Percentiles rank a stretch among this genome's conserved stretches.
Evolutionary conservation across 2,329 filamentous ascomycete genomes (phyloP).

Genomic region (Diatrype stigma): DNA sequence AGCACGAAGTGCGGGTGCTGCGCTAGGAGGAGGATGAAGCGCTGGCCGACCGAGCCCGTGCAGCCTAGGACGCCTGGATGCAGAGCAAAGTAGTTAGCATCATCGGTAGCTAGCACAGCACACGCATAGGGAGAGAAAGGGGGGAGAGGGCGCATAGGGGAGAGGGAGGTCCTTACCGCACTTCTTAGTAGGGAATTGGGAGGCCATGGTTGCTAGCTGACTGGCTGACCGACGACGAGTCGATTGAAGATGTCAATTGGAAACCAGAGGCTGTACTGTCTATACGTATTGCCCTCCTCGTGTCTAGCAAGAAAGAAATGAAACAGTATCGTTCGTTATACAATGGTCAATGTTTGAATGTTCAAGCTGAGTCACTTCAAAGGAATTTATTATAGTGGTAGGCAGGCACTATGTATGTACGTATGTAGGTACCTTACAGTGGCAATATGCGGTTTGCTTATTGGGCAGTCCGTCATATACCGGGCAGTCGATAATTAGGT

Average conservation of each 20-base stretch:
- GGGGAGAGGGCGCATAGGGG: not conserved
- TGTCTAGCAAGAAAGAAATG: too few species aligned
- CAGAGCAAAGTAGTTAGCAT: conserved; percentile 6
- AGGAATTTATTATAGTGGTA: too few species aligned
- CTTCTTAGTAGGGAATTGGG: conserved; percentile 53
- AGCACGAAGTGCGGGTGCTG: conserved; percentile 84
- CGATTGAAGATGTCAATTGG: too few species aligned
- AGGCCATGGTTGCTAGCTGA: conserved; percentile 15
- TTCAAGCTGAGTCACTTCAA: too few species aligned
- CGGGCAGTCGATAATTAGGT: not conserved
- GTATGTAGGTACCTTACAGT: not conserved
- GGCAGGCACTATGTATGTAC: not conserved
- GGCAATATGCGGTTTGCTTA: not conserved
- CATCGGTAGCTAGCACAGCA: not conserved
- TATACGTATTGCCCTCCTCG: too few species aligned
- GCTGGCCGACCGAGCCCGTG: conserved; percentile 91
- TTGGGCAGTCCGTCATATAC: not conserved
- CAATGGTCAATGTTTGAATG: too few species aligned
- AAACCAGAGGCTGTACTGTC: too few species aligned
- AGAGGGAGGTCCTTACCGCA: conserved; percentile 42
- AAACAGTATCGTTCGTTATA: too few species aligned
- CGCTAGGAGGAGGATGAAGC: conserved; percentile 88
- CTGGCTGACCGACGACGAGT: too few species aligned
- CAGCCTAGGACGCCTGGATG: conserved; percentile 69
- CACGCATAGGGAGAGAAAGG: not conserved